phyloP scores from a whole-genome alignment of 1,284 basidiomycete genomes.

The Trichosporon asahii region DNA sequence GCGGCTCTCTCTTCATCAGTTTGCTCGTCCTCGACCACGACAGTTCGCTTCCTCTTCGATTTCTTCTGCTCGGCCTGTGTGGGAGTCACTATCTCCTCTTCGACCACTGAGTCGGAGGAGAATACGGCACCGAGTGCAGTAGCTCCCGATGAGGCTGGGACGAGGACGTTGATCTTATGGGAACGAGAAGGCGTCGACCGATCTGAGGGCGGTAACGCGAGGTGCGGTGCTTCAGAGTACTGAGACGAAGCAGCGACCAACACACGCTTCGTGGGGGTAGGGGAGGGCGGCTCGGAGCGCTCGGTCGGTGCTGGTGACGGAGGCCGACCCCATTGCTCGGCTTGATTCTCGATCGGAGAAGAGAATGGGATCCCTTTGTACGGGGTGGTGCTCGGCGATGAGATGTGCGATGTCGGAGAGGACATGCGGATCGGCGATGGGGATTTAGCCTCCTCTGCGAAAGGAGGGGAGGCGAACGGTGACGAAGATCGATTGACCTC shows the following conservation, averaged over 20 bases:
- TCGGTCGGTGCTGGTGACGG: not conserved
- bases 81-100: slow-evolving; percentile 37
- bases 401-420: slow-evolving; percentile 7
- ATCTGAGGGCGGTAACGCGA: not conserved
- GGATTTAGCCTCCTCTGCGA: slow-evolving; percentile 10
- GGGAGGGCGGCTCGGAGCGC: slow-evolving; percentile 15
- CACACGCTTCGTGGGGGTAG: slow-evolving; percentile 16
- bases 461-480: slow-evolving; percentile 17
- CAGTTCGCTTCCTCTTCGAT: slow-evolving; percentile 20
- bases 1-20: slow-evolving; percentile 28
- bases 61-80: slow-evolving; percentile 17
- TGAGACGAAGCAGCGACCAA: slow-evolving; percentile 17
- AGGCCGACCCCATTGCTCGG: not conserved
- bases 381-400: slow-evolving; percentile 16
- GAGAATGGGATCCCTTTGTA: slow-evolving; percentile 10
- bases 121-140: not conserved
- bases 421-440: slow-evolving; percentile 13
- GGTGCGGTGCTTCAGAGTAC: not conserved
- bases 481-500: slow-evolving; percentile 24
- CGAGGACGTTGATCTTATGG: slow-evolving; percentile 14
- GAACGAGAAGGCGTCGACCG: not conserved
- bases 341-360: not conserved
- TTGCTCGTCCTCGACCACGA: slow-evolving; percentile 24
- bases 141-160: slow-evolving; percentile 25
- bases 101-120: slow-evolving; percentile 35